Evolutionary conservation across 495 filamentous ascomycete genomes (phyloP).

Genomic region (Saxophila tyrrhenica): DNA sequence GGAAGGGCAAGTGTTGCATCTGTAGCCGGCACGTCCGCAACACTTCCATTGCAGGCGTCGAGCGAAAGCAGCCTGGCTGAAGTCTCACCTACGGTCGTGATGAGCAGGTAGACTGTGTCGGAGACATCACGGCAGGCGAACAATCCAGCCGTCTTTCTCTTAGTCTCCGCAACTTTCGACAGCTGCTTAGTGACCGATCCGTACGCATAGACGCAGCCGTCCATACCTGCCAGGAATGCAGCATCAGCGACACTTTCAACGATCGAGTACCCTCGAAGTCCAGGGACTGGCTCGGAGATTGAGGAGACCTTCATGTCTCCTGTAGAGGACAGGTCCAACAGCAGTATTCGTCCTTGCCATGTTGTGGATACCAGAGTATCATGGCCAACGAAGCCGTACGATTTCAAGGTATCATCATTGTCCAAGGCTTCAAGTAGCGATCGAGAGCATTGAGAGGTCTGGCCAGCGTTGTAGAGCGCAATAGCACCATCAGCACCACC

Average conservation of each 20-base stretch:
- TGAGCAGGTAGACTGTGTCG: not conserved
- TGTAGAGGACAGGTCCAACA: not conserved
- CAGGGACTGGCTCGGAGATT: constrained; percentile 4
- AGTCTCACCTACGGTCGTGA: not conserved
- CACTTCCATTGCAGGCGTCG: too few relatives aligned
- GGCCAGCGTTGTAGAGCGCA: too few relatives aligned
- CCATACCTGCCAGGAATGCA: constrained; percentile 42
- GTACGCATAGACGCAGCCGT: constrained; percentile 43
- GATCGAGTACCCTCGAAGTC: constrained; percentile 37
- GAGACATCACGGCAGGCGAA: constrained; percentile 12
- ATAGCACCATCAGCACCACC: constrained; percentile 71
- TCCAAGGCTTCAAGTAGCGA: not conserved
- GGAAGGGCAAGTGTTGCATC: not conserved
- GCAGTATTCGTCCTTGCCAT: constrained; percentile 41
- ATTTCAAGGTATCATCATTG: constrained; percentile 41
- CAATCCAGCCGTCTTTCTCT: constrained; percentile 44
- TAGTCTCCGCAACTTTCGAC: not conserved
- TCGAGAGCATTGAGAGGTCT: too few relatives aligned
- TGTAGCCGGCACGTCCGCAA: not conserved
- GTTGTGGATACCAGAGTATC: constrained; percentile 43
- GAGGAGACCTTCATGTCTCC: not conserved
- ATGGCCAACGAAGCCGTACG: constrained; percentile 53
- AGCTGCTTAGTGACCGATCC: constrained; percentile 11
- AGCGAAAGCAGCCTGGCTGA: not conserved
- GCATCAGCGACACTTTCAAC: constrained; percentile 28